Evolutionary conservation across 345 rosid species (phyloP).

Genomic region (Psidium guajava): DNA sequence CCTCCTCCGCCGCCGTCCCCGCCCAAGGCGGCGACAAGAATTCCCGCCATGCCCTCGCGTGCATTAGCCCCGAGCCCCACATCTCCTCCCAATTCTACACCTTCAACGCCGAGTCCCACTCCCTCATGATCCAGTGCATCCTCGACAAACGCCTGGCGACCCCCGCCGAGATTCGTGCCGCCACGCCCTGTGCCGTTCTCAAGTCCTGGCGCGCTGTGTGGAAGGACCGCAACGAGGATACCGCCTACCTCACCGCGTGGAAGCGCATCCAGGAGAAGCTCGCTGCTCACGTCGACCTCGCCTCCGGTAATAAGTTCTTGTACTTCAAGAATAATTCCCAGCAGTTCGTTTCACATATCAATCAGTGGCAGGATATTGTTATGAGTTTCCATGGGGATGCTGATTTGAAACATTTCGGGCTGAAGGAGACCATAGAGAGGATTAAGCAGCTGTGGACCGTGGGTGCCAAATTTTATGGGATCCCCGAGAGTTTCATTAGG

Average conservation of each 20-base stretch:
- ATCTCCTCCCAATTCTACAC: constrained; percentile 95
- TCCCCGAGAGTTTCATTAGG: constrained; percentile 96
- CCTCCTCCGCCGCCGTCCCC: constrained; percentile 6
- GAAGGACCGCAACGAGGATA: constrained; percentile 98
- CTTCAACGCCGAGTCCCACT: constrained; percentile 86
- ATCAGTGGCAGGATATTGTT: constrained; percentile 95
- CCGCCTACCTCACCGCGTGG: constrained; percentile 97
- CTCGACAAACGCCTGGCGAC: constrained; percentile 73
- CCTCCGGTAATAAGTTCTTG: constrained; percentile 67
- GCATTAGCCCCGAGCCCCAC: constrained; percentile 71
- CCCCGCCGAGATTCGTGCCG: constrained; percentile 85
- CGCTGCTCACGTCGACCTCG: constrained; percentile 51
- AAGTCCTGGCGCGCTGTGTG: constrained; percentile 94
- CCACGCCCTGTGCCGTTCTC: constrained; percentile 67
- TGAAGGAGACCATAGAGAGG: constrained; percentile 85
- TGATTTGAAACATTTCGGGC: constrained; percentile 81
- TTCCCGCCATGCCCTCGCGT: not conserved
- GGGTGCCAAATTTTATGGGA: constrained; percentile 90
- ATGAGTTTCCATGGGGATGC: constrained; percentile 90
- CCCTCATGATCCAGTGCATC: constrained; percentile 91
- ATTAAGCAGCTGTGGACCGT: constrained; percentile 97
- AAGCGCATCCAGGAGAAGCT: constrained; percentile 98
- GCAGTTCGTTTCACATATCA: constrained; percentile 80
- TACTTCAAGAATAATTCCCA: constrained; percentile 87
- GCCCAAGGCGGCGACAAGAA: not conserved